Percentiles rank a stretch among this genome's conserved stretches.
Evolutionary conservation across 192 early-diverging fungal species (phyloP).

Genomic region (Phycomyces nitens): DNA sequence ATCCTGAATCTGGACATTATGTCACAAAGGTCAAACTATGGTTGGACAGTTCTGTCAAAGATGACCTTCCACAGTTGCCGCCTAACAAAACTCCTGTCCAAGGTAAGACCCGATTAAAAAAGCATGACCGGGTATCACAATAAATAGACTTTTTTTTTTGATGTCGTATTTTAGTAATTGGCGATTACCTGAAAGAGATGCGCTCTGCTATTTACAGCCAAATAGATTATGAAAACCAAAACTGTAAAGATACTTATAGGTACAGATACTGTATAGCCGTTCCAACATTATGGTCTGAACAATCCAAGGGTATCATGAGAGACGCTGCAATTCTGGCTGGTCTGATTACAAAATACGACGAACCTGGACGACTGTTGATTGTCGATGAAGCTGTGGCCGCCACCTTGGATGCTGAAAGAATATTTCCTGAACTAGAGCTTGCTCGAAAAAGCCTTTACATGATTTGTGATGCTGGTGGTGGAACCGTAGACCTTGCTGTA

Average conservation of each 20-base stretch:
- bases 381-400: conserved; percentile 52
- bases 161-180: no score
- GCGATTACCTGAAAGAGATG: no score
- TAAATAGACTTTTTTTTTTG: no score
- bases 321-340: conserved; percentile 44
- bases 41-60: no score
- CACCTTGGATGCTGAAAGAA: conserved; percentile 47
- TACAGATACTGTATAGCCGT: conserved; percentile 44
- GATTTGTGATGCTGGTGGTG: conserved; percentile 54
- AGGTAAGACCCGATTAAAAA: no score
- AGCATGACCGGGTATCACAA: no score
- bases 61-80: no score
- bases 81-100: no score
- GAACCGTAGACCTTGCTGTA: conserved; percentile 44
- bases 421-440: conserved; percentile 45
- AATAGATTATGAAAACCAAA: no score
- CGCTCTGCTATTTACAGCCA: no score
- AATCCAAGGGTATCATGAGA: conserved; percentile 50
- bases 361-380: conserved; percentile 37
- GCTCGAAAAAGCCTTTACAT: conserved; percentile 45
- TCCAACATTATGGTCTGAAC: conserved; percentile 50
- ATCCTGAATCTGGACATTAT: no score
- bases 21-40: no score
- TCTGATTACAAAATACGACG: conserved; percentile 39
- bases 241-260: conserved; percentile 30